phyloP scores from a whole-genome alignment of 2,329 filamentous ascomycete species.

The Penicillium sp. region DNA sequence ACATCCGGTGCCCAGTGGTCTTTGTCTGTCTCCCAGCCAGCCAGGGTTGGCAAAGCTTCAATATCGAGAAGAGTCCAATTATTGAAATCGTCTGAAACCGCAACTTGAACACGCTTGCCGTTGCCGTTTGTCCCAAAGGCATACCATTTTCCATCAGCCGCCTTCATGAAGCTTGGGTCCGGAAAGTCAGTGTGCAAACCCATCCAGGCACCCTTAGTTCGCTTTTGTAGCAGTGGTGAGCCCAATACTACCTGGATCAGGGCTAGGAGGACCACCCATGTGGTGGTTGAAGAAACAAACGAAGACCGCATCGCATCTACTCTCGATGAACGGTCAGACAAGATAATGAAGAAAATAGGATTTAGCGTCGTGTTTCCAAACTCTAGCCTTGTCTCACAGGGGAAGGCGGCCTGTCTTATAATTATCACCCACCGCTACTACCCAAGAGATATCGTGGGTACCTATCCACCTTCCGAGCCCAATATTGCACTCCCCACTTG shows the following conservation, averaged over 20 bases:
- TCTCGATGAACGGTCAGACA: background rate
- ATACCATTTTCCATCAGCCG: constrained; percentile 55
- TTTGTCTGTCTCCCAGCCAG: constrained; percentile 55
- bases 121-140: constrained; percentile 59
- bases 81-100: constrained; percentile 51
- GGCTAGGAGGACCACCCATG: constrained; percentile 13
- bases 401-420: constrained; percentile 13
- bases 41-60: constrained; percentile 58
- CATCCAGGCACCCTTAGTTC: constrained; percentile 20
- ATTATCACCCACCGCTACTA: constrained; percentile 8
- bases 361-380: background rate
- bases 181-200: constrained; percentile 43
- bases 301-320: constrained; percentile 8
- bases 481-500: background rate
- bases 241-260: constrained; percentile 16
- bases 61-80: constrained; percentile 52
- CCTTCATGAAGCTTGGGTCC: constrained; percentile 51
- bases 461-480: background rate
- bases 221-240: constrained; percentile 23
- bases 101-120: constrained; percentile 57
- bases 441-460: constrained; percentile 4
- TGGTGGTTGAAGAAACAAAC: background rate
- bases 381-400: background rate
- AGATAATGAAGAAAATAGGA: background rate
- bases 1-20: constrained; percentile 67